Conservation (phyloP, 1,284 basidiomycete genomes). For the Sutorius eximius region DNA sequence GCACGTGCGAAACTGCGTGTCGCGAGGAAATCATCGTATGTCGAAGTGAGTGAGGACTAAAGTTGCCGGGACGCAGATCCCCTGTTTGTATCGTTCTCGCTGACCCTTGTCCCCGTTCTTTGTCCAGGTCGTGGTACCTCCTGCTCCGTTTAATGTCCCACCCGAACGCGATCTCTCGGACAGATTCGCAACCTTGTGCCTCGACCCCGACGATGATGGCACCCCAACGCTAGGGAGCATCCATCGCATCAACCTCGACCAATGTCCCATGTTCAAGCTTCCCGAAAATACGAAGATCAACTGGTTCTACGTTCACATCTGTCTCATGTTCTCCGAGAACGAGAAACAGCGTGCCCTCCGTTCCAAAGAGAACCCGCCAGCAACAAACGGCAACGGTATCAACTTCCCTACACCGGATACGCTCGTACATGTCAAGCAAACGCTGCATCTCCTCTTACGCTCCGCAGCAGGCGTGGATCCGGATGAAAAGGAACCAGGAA, state of each 20-base stretch:
- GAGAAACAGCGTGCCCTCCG: conserved; percentile 6
- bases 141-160: conserved; percentile 19
- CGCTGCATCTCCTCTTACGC: conserved; percentile 31
- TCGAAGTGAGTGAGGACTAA: conserved; percentile 41
- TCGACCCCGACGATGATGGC: conserved; percentile 1
- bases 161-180: conserved; percentile 26
- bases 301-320: conserved; percentile 33
- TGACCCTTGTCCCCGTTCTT: not conserved
- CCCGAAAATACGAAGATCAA: conserved; percentile 6
- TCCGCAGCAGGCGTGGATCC: conserved; percentile 11
- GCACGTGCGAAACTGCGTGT: conserved; percentile 39
- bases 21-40: conserved; percentile 49
- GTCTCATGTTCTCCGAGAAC: conserved; percentile 31
- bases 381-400: too few relatives aligned
- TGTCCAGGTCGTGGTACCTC: conserved; percentile 33
- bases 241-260: conserved; percentile 42
- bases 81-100: too few relatives aligned
- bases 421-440: conserved; percentile 34
- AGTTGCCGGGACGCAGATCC: not conserved
- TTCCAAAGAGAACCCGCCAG: not conserved
- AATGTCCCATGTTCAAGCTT: conserved; percentile 33
- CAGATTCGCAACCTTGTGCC: conserved; percentile 35
- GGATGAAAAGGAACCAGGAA: not conserved
- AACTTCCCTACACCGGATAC: not conserved
- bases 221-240: conserved; percentile 39